Evolutionary conservation across 2,329 filamentous ascomycete genomes (phyloP), one percentile per base, ranked within the genome.

Genomic region (Fusarium tuaranense): DNA sequence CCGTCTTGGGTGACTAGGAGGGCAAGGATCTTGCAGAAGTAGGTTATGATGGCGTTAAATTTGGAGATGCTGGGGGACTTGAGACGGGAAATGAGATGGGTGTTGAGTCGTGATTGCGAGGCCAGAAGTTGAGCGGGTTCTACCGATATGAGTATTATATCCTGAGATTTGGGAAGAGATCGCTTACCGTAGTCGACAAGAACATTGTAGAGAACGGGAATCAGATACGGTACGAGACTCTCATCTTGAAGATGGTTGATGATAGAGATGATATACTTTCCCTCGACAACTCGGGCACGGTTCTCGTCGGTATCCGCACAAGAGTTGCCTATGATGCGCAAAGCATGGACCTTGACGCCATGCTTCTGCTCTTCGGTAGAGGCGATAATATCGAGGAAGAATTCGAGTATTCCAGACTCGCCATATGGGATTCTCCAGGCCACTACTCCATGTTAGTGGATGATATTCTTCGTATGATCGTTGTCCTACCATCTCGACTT

Each of bases 251-350:
- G 80, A 39, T 89, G 83, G 4, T 81, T 74, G 36, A 89, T 86
- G 65, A 92, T 83, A 36, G 83, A 80, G 4, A 81, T 76, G 14
- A 92, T 77, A 27, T 85, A 84, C 57, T 85, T 85, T 16, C 86
- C 85, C 1, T 86, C 82, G 5, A 92, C 85, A 3, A 92, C 85
- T 1, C 87, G 85, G 8, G 85, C 87, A 67, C 91, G 85, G 75
- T 92, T 92, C 69, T 89, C 87, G 77, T 92, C 90, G 73, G 88
- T 89, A 73, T 92, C 90, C 22, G 90, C 91, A 71, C 89, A 92
- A 12, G 88, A 88, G 78, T 92, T 92, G 16, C 90, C 91, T 18
- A 90, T 84, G 22, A 92, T 80, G 27, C 91, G 88, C 18, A 92
- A 82, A 9, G 86, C 81, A 65, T 92, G 90, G 9, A 89, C 83